These are phyloP conservation scores for Euphorbia peplus DNA, from an alignment of 345 rosid species.

Conservation along the genomic window DNA sequence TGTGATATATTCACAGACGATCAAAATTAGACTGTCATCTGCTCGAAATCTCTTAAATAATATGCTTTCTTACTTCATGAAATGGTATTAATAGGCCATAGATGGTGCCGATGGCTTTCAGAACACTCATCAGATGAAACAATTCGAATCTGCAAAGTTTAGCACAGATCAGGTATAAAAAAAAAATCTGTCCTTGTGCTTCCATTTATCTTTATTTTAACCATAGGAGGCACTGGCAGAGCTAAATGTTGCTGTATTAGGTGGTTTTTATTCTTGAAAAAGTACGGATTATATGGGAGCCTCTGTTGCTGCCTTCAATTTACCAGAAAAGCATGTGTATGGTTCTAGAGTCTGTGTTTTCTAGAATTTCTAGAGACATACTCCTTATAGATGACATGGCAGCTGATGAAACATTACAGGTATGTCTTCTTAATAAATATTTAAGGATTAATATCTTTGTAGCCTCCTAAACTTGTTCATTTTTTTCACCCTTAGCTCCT, in stretches of 20 bases:
- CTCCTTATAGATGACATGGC: conserved; percentile 93
- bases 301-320: conserved; percentile 65
- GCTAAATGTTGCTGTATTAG: conserved; percentile 37
- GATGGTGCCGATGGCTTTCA: conserved; percentile 94
- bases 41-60: background rate
- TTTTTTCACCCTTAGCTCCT: too few relatives aligned
- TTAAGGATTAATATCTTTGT: too few relatives aligned
- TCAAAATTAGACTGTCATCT: background rate
- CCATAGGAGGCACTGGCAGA: background rate
- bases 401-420: conserved; percentile 96
- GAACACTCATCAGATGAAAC: conserved; percentile 77
- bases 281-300: conserved; percentile 93
- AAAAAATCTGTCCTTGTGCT: conserved; percentile 3
- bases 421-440: conserved; percentile 12
- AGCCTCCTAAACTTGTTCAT: too few relatives aligned
- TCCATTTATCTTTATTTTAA: conserved; percentile 11
- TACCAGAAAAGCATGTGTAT: conserved; percentile 81
- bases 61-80: background rate
- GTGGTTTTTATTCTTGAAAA: conserved; percentile 87
- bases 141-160: conserved; percentile 81
- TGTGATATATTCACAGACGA: conserved; percentile 8
- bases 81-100: conserved; percentile 54
- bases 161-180: conserved; percentile 86
- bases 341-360: conserved; percentile 76
- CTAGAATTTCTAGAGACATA: conserved; percentile 65